Evolutionary conservation across 2,329 filamentous ascomycete species (phyloP).

Genomic region (Aspergillus vadensis): DNA sequence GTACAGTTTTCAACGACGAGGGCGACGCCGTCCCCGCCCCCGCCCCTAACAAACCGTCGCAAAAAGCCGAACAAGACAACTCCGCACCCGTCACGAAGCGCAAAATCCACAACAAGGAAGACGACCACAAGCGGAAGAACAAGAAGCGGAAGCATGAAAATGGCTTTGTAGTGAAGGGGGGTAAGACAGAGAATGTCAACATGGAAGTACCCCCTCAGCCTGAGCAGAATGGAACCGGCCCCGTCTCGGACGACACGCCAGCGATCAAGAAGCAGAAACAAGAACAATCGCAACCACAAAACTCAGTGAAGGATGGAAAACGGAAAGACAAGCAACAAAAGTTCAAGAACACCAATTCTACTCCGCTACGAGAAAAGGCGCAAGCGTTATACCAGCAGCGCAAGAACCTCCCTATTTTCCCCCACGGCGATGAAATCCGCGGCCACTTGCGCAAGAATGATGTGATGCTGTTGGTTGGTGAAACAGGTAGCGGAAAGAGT

Average conservation of each 20-base stretch:
- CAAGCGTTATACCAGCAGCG: slow-evolving; percentile 55
- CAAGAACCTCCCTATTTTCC: slow-evolving; percentile 78
- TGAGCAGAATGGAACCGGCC: not conserved
- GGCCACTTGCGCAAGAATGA: slow-evolving; percentile 64
- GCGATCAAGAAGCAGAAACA: slow-evolving; percentile 11
- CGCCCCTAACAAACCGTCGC: slow-evolving; percentile 12
- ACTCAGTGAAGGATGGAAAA: slow-evolving; percentile 1
- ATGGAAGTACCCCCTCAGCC: not conserved
- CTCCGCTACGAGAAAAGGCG: slow-evolving; percentile 47
- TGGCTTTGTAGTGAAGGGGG: not conserved
- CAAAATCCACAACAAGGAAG: slow-evolving; percentile 11
- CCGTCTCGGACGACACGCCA: not conserved
- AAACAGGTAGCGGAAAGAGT: slow-evolving; percentile 95
- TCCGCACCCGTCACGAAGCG: slow-evolving; percentile 13
- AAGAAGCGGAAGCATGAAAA: slow-evolving; percentile 23
- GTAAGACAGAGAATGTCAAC: not conserved
- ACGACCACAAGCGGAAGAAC: slow-evolving; percentile 28
- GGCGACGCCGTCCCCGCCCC: slow-evolving; percentile 28
- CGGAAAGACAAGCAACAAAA: slow-evolving; percentile 17
- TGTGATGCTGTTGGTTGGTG: slow-evolving; percentile 82
- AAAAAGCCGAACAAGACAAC: slow-evolving; percentile 1
- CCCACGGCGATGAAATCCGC: slow-evolving; percentile 70
- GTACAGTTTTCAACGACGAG: slow-evolving; percentile 40
- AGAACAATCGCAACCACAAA: slow-evolving; percentile 5
- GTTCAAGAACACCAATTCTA: slow-evolving; percentile 28